Conservation (phyloP, 331 rosid genomes). For the Malus hybrid region DNA sequence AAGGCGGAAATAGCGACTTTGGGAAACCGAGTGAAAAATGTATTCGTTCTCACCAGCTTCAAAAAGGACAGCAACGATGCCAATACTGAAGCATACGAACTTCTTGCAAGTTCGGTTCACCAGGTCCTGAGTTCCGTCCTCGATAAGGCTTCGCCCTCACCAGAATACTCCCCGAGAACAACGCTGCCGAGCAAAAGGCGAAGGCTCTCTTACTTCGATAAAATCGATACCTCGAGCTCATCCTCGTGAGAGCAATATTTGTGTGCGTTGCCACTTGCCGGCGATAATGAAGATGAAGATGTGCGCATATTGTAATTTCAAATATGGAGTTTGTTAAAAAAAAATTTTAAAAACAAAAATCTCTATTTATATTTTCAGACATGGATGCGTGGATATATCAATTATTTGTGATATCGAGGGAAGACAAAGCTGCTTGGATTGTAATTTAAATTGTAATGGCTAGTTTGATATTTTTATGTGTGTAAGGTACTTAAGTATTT, state of each 20-base stretch:
- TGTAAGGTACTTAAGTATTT: no score
- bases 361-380: background rate
- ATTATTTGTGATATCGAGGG: background rate
- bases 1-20: slow-evolving; percentile 75
- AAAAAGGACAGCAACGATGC: slow-evolving; percentile 16
- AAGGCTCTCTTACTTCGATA: slow-evolving; percentile 41
- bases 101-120: slow-evolving; percentile 39
- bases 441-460: no score
- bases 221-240: slow-evolving; percentile 44
- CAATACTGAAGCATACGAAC: slow-evolving; percentile 30
- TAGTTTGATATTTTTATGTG: no score
- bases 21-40: slow-evolving; percentile 60
- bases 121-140: slow-evolving; percentile 50
- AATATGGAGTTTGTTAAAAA: background rate
- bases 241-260: slow-evolving; percentile 31
- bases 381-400: background rate
- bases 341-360: no score
- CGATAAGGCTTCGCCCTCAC: slow-evolving; percentile 48
- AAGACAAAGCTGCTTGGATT: background rate
- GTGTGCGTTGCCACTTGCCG: background rate
- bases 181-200: slow-evolving; percentile 44
- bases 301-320: background rate
- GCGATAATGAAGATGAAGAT: slow-evolving; percentile 1
- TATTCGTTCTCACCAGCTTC: slow-evolving; percentile 41
- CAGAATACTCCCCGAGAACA: slow-evolving; percentile 59